Evolutionary conservation across 2,329 filamentous ascomycete species (phyloP).

Genomic region (Colletotrichum neosansevieriae): DNA sequence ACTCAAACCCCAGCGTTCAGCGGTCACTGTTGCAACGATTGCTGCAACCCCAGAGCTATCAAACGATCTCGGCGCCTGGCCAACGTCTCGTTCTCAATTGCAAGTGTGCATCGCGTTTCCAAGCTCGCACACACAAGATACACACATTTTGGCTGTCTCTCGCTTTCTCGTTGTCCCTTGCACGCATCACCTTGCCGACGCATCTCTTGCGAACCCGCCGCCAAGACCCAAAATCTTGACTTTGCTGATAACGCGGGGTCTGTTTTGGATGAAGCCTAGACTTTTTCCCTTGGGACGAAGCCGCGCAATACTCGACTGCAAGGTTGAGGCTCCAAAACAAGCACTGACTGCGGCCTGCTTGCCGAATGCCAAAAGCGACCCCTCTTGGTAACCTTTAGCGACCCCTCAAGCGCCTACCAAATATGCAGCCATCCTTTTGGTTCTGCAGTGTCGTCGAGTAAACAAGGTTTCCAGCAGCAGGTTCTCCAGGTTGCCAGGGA

Average conservation of each 20-base stretch:
- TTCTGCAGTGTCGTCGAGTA: constrained; percentile 1
- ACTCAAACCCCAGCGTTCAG: neutral
- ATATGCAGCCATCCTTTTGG: neutral
- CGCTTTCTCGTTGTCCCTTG: too few relatives aligned
- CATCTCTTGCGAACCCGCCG: constrained; percentile 6
- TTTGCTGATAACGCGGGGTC: constrained; percentile 38
- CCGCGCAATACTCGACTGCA: constrained; percentile 23
- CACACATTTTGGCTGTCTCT: neutral
- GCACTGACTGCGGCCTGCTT: constrained; percentile 2
- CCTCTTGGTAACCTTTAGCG: too few relatives aligned
- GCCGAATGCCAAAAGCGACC: constrained; percentile 19
- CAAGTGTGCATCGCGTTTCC: neutral
- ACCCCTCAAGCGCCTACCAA: neutral
- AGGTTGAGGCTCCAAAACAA: constrained; percentile 20
- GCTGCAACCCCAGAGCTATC: constrained; percentile 21
- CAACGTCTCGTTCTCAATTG: neutral
- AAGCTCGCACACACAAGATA: neutral
- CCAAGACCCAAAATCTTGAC: constrained; percentile 15
- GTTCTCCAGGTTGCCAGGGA: neutral
- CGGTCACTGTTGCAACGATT: constrained; percentile 22
- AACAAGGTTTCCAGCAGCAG: constrained; percentile 13
- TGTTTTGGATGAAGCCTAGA: constrained; percentile 35
- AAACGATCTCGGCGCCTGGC: constrained; percentile 31
- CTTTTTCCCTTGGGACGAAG: constrained; percentile 24
- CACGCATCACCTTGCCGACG: neutral